Evolutionary conservation across 371 early-diverging fungal species (phyloP).

Genomic region (Nematocida ausubeli): DNA sequence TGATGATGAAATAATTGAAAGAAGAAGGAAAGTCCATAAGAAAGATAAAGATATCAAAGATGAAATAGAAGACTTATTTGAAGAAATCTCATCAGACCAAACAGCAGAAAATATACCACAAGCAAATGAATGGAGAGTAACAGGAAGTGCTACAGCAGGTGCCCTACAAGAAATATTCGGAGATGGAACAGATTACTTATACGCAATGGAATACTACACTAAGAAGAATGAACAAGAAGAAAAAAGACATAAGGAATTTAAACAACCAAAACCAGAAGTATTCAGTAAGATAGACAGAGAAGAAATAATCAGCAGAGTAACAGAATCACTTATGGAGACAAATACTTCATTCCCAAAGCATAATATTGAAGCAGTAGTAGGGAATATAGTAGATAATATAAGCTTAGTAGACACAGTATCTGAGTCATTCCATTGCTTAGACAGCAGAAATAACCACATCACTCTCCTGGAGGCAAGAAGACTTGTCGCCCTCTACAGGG

Average conservation of each 20-base stretch:
- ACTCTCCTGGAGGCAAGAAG: neutral
- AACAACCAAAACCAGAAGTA: neutral
- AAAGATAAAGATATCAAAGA: slow-evolving; percentile 42
- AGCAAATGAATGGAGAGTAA: slow-evolving; percentile 30
- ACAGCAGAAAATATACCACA: slow-evolving; percentile 10
- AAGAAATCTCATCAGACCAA: slow-evolving; percentile 21
- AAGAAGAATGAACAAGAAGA: neutral
- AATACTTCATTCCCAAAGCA: slow-evolving; percentile 1
- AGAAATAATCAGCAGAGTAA: neutral
- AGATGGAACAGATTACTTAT: slow-evolving; percentile 49
- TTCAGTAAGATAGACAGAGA: neutral
- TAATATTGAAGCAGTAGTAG: neutral
- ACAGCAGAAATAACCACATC: neutral
- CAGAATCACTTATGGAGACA: neutral
- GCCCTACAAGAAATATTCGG: slow-evolving; percentile 46
- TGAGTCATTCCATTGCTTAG: slow-evolving; percentile 20
- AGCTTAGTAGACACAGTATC: neutral
- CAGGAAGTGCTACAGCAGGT: slow-evolving; percentile 30
- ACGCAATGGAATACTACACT: slow-evolving; percentile 5
- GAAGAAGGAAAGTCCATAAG: slow-evolving; percentile 53
- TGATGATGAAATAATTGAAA: slow-evolving; percentile 53
- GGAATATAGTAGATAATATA: neutral
- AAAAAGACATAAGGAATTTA: neutral
- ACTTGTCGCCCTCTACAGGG: neutral
- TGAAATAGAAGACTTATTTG: slow-evolving; percentile 54